Percentiles rank a stretch among this genome's conserved stretches.
phyloP scores from a whole-genome alignment of 495 filamentous ascomycete species.

The Friedmanniomyces simplex region DNA sequence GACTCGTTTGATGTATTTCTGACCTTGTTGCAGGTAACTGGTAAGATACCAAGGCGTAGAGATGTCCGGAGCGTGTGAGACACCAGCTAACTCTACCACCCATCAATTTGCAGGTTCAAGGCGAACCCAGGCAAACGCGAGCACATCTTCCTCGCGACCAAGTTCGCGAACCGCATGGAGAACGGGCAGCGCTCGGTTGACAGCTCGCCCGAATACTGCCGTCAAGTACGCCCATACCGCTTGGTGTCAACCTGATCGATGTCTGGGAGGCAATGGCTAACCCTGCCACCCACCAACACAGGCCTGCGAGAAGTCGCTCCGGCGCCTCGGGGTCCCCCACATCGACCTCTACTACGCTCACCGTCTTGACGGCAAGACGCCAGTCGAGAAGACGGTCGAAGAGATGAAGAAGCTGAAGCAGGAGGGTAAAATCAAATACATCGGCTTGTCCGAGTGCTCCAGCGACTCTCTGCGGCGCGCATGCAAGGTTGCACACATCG shows the following conservation, averaged over 20 bases:
- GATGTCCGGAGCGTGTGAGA: too few relatives aligned
- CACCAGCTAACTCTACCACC: too few relatives aligned
- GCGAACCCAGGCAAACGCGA: constrained; percentile 25
- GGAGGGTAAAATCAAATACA: constrained; percentile 49
- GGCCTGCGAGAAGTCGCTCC: constrained; percentile 18
- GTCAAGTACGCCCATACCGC: background rate
- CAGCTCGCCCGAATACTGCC: constrained; percentile 23
- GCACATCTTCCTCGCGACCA: constrained; percentile 27
- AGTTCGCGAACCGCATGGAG: constrained; percentile 21
- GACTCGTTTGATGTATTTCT: background rate
- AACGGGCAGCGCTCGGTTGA: constrained; percentile 14
- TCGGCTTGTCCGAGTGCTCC: constrained; percentile 49
- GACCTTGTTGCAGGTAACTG: constrained; percentile 12
- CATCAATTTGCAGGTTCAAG: too few relatives aligned
- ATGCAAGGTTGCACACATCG: constrained; percentile 47
- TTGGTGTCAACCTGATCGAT: too few relatives aligned
- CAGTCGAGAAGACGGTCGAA: constrained; percentile 55
- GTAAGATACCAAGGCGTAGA: too few relatives aligned
- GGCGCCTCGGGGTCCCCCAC: constrained; percentile 20
- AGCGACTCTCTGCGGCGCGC: constrained; percentile 49
- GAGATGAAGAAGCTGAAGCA: constrained; percentile 34
- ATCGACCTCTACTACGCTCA: constrained; percentile 49
- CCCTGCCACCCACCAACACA: too few relatives aligned
- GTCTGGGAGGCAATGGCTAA: too few relatives aligned
- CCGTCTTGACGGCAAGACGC: constrained; percentile 42